A percentile compares a stretch with the other conserved stretches of the same genome.
Evolutionary conservation across 768 basidiomycete species (phyloP).

Genomic region (Sporobolomyces roseus): DNA sequence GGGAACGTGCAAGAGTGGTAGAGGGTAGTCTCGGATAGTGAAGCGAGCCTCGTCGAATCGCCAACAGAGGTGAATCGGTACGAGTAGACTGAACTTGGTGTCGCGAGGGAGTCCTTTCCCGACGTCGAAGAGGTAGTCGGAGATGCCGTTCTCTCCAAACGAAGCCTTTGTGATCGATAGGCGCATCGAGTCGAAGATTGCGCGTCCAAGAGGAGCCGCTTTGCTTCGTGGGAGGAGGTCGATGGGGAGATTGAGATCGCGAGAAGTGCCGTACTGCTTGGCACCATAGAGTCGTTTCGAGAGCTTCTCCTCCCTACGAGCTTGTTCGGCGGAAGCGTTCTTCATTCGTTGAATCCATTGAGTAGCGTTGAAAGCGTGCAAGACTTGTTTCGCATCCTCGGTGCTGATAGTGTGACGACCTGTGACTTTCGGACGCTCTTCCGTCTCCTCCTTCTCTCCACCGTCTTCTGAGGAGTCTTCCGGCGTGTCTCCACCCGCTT

Average conservation of each 20-base stretch:
- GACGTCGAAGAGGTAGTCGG: conserved; percentile 63
- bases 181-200: conserved; percentile 59
- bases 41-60: conserved; percentile 60
- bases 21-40: conserved; percentile 78
- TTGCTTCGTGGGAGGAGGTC: conserved; percentile 46
- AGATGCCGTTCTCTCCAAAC: conserved; percentile 56
- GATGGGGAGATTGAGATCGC: conserved; percentile 48
- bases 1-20: conserved; percentile 76
- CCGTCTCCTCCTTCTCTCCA: conserved; percentile 6
- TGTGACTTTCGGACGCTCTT: conserved; percentile 54
- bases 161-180: conserved; percentile 61
- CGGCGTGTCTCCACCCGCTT: too few species aligned
- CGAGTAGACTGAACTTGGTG: conserved; percentile 69
- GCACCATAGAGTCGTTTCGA: conserved; percentile 52
- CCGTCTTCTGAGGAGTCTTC: not conserved
- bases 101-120: conserved; percentile 66
- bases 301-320: conserved; percentile 56
- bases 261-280: too few species aligned
- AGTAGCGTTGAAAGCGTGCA: conserved; percentile 65
- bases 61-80: conserved; percentile 76
- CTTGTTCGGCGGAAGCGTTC: conserved; percentile 54
- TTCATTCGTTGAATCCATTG: conserved; percentile 66
- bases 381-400: conserved; percentile 65
- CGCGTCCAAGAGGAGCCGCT: conserved; percentile 67
- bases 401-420: conserved; percentile 64